Evolutionary conservation across 164 flowering plant genomes (phyloP), one percentile per base, ranked within the genome.

Genomic region (Annona squamosa): DNA sequence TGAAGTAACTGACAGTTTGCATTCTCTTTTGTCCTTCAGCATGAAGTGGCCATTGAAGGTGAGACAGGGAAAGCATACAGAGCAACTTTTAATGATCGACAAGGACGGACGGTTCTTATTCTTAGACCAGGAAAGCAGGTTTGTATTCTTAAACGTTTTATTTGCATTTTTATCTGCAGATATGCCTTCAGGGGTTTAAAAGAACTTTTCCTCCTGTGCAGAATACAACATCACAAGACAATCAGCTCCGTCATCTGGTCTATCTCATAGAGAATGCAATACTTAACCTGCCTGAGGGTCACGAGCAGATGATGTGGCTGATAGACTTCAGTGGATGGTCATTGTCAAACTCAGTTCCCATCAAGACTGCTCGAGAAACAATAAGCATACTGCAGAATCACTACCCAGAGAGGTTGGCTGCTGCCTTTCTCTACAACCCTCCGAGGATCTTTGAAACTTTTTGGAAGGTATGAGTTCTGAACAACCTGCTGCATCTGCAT

Each of bases 291-390:
- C 93, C 94, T 4, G 90, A 89, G 76, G 93, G 82, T 67, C 97
- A 92, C 76, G 97, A 94, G 74, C 97, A 94, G 74, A 92, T 91
- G 97, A 78, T 86, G 26, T 94, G 98, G 98, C 78, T 94, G 70
- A 91, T 94, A 75, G 98, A 94, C 81, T 94, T 90, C 86, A 89
- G 91, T 41, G 98, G 93, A 9, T 89, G 88, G 97, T 79, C 97
- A 6, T 43, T 94, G 61, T 84, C 70, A 78, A 88, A 78, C 66
- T 87, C 76, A 10, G 90, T 88, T n/a, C 88, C 97, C 17, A 74
- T 94, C 73, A 92, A 81, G 82, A 79, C 92, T 61, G 92, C 98
- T 1, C 81, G 94, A 75, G 98, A 94, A 2, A 80, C 90, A 13
- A 47, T 84, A 62, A 87, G 85, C 64, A 83, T 91, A 68, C 76